These are phyloP conservation scores for Kwoniella mangroviensis DNA, from an alignment of 768 basidiomycete species.

Conservation along the genomic window DNA sequence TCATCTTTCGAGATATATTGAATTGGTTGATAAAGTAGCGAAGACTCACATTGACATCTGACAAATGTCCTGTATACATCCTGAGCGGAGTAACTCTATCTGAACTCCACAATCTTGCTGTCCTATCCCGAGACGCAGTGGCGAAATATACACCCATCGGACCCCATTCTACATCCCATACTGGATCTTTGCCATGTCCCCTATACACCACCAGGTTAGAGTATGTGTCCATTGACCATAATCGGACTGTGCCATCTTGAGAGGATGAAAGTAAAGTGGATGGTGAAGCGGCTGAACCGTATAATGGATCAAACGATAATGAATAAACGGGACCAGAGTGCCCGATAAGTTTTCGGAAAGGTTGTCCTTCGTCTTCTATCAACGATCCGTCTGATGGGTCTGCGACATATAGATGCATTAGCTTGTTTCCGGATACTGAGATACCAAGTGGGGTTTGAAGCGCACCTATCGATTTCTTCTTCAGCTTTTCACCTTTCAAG, in stretches of 20 bases:
- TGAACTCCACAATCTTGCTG: slow-evolving; percentile 94
- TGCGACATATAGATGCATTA: neutral
- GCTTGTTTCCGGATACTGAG: slow-evolving; percentile 1
- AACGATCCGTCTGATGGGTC: slow-evolving; percentile 61
- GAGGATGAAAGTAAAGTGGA: slow-evolving; percentile 88
- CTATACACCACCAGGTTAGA: slow-evolving; percentile 90
- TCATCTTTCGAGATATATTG: neutral
- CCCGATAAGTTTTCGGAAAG: slow-evolving; percentile 92
- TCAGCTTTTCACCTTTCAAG: slow-evolving; percentile 86
- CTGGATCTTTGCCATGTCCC: slow-evolving; percentile 87
- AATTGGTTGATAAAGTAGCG: neutral
- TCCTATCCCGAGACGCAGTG: slow-evolving; percentile 88
- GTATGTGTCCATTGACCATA: slow-evolving; percentile 96
- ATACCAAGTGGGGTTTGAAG: too few relatives aligned
- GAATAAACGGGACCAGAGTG: slow-evolving; percentile 97
- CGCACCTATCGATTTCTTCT: slow-evolving; percentile 47
- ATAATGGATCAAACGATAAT: slow-evolving; percentile 87
- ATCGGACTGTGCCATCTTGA: slow-evolving; percentile 83
- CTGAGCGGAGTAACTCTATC: slow-evolving; percentile 83
- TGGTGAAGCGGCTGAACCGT: slow-evolving; percentile 83
- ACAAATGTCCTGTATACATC: slow-evolving; percentile 93
- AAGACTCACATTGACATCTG: slow-evolving; percentile 88
- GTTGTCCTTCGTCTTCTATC: slow-evolving; percentile 77
- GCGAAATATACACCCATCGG: slow-evolving; percentile 99
- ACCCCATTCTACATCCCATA: slow-evolving; percentile 99